phyloP scores from a whole-genome alignment of 2,329 filamentous ascomycete species.

The Cadophora luteo-olivacea region DNA sequence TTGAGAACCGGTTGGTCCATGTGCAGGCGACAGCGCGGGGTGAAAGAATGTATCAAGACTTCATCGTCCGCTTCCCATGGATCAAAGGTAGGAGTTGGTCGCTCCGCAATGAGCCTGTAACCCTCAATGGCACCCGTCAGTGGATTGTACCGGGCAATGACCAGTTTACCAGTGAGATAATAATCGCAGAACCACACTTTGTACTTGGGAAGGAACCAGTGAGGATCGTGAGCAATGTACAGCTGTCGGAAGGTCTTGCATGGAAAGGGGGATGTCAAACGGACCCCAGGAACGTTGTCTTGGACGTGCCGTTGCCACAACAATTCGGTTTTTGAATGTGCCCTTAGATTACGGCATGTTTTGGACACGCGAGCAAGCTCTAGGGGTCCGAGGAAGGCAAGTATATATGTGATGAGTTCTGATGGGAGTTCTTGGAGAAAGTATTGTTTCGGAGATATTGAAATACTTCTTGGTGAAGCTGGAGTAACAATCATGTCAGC shows the following conservation, averaged over 20 bases:
- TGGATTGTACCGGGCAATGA: constrained; percentile 79
- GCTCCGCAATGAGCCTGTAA: constrained; percentile 75
- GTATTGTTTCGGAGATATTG: constrained; percentile 5
- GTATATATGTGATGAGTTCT: constrained; percentile 77
- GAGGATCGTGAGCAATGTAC: constrained; percentile 75
- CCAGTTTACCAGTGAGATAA: constrained; percentile 74
- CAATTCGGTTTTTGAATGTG: constrained; percentile 67
- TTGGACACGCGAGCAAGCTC: constrained; percentile 67
- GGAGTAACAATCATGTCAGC: constrained; percentile 1
- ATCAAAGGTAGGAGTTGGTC: constrained; percentile 59
- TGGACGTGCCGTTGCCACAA: constrained; percentile 78
- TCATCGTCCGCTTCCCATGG: constrained; percentile 69
- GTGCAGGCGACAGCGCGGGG: constrained; percentile 73
- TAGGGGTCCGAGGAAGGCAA: constrained; percentile 67
- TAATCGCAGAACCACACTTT: constrained; percentile 88
- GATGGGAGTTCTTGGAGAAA: constrained; percentile 66
- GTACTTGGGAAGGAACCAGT: constrained; percentile 82
- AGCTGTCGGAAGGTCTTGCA: constrained; percentile 72
- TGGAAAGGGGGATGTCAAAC: constrained; percentile 61
- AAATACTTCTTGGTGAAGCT: constrained; percentile 5
- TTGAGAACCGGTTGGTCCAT: constrained; percentile 75
- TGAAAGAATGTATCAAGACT: constrained; percentile 75
- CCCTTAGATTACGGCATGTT: constrained; percentile 66
- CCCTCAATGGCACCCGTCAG: constrained; percentile 78
- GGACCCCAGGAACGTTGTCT: constrained; percentile 64